These are phyloP conservation scores for Potentilla sterilis DNA, from an alignment of 306 rosid species.

Conservation along the genomic window DNA sequence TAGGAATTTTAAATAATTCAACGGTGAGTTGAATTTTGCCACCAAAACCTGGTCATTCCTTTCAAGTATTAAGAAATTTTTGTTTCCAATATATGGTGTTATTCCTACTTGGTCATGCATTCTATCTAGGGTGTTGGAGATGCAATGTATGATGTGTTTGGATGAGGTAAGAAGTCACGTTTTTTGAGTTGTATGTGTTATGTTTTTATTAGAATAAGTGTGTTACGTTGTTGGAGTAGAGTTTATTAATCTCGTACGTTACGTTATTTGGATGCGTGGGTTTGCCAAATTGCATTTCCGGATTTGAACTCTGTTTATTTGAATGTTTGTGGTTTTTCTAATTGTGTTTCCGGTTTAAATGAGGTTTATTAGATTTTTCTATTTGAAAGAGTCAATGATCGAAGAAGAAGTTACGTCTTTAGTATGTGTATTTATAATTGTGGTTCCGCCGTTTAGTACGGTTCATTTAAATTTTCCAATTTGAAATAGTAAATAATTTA, in stretches of 20 bases:
- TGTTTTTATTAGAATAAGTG: too few species aligned
- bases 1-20: neutral
- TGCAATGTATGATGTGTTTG: neutral
- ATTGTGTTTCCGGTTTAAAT: too few species aligned
- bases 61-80: neutral
- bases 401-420: too few species aligned
- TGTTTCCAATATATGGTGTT: neutral
- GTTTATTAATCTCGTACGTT: neutral
- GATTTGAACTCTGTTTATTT: too few species aligned
- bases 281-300: neutral
- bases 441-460: accelerated
- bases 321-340: too few species aligned
- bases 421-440: neutral
- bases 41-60: neutral
- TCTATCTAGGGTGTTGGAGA: neutral
- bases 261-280: neutral
- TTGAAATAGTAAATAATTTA: neutral
- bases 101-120: neutral
- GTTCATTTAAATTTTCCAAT: neutral
- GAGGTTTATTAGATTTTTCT: too few species aligned
- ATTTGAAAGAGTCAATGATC: neutral
- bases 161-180: neutral
- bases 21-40: neutral
- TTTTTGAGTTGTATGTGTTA: neutral
- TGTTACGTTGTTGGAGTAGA: neutral